phyloP scores from a whole-genome alignment of 805 yeast species.

The Cyberlindnera mississippiensis region DNA sequence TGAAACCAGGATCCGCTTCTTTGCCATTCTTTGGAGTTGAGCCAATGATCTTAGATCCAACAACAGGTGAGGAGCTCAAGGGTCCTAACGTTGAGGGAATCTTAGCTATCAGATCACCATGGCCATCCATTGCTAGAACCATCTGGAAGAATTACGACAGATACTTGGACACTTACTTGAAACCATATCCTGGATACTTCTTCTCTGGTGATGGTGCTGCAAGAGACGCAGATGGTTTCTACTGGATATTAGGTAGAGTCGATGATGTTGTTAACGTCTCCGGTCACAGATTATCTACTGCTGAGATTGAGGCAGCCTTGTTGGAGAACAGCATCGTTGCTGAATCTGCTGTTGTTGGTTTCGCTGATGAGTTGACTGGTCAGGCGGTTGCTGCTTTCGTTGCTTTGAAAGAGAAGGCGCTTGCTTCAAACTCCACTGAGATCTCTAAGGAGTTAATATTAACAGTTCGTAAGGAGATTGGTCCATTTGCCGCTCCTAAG shows the following conservation, averaged over 20 bases:
- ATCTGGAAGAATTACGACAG: constrained; percentile 75
- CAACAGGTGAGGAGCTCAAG: constrained; percentile 60
- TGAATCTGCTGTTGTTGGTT: constrained; percentile 83
- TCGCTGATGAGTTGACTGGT: constrained; percentile 80
- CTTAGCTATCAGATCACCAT: constrained; percentile 61
- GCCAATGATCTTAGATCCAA: constrained; percentile 70
- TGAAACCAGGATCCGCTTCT: constrained; percentile 83
- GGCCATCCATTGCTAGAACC: constrained; percentile 87
- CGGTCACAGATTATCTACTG: constrained; percentile 85
- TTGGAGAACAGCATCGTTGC: constrained; percentile 67
- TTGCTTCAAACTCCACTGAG: constrained; percentile 26
- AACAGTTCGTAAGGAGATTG: constrained; percentile 74
- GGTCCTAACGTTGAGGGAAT: constrained; percentile 81
- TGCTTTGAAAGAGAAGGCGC: constrained; percentile 51
- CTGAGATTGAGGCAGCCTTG: constrained; percentile 82
- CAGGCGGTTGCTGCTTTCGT: constrained; percentile 84
- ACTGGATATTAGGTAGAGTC: constrained; percentile 83
- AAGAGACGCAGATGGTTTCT: constrained; percentile 77
- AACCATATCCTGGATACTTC: constrained; percentile 77
- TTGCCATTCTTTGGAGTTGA: constrained; percentile 82
- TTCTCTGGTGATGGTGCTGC: constrained; percentile 92
- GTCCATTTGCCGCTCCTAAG: constrained; percentile 86
- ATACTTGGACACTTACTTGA: constrained; percentile 75
- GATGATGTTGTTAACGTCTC: constrained; percentile 87
- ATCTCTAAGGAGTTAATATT: constrained; percentile 60